Base-by-base conservation (phyloP, 345 rosid genomes). In the Eucalyptus polybractea region DNA sequence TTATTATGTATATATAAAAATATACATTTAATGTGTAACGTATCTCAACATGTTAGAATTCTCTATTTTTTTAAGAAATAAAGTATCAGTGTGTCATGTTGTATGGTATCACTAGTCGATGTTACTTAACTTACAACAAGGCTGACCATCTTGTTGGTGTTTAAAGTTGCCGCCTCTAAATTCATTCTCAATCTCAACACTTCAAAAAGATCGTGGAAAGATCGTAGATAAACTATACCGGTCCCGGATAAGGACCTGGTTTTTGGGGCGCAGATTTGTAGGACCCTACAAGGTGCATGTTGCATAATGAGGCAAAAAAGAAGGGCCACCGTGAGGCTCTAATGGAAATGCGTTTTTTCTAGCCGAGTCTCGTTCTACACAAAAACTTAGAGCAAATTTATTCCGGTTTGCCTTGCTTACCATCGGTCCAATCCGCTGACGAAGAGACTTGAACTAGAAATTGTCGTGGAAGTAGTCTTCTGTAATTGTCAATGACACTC, bases 31-130 rank as follows among this genome's bases (percentile, higher is more conserved):
- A 21, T 53, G 5, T 7, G 1, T 53, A 7, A 53, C 5, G 1
- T 21, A 8, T 53, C 25, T 0, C 10, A 53, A 21, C 0, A 0
- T 8, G 1, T 19, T 0, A 1, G 2, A 53, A 19, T 19, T 53
- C 5, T 19, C 10, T 53, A 53, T 53, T 21, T 53, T 51, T 53
- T 0, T 7, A 7, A 53, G 0, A 53, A 53, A 0, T 53, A 19
- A 53, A 7, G 1, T 19, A 1, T 3, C 2, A 0, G 1, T 0
- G 0, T 21, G 5, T 19, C 58, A 21, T 53, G 58, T 21, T 21
- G 0, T 53, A 21, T 0, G 0, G 10, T 7, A 5, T 53, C 25
- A 0, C 10, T 7, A 37, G 37, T 37, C 37, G 4, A 37, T 37
- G 37, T 4, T 53, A 19, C 56, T 53, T 53, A 53, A 53, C 25